phyloP scores from a whole-genome alignment of 2,329 filamentous ascomycete genomes.

The Hymenoscyphus infarciens region DNA sequence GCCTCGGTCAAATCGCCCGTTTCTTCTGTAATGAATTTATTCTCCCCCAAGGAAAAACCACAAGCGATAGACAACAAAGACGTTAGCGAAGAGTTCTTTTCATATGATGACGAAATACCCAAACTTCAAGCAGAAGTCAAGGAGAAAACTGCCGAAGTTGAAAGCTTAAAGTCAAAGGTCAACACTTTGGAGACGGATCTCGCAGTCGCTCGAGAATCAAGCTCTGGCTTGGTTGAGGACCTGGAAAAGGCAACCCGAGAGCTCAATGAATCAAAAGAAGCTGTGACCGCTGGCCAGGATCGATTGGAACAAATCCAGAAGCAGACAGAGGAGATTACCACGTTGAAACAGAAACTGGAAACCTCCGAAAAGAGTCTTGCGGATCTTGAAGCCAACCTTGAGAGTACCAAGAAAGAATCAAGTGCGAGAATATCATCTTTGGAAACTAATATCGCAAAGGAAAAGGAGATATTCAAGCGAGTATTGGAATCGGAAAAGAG shows the following conservation, averaged over 20 bases:
- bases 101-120: constrained; percentile 83
- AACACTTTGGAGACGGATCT: constrained; percentile 67
- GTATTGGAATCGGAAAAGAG: constrained; percentile 21
- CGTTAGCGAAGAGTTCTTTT: constrained; percentile 74
- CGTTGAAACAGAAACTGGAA: constrained; percentile 30
- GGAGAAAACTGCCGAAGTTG: constrained; percentile 67
- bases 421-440: constrained; percentile 20
- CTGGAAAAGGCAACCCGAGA: constrained; percentile 46
- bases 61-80: constrained; percentile 38
- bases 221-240: constrained; percentile 55
- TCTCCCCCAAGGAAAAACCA: constrained; percentile 46
- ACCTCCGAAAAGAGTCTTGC: constrained; percentile 26
- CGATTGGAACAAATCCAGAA: constrained; percentile 24
- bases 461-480: constrained; percentile 18
- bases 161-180: constrained; percentile 66
- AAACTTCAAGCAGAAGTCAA: constrained; percentile 73
- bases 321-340: constrained; percentile 28
- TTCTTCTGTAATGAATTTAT: constrained; percentile 46
- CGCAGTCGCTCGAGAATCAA: constrained; percentile 66
- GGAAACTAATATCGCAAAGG: constrained; percentile 21
- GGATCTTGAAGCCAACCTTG: constrained; percentile 23
- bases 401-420: constrained; percentile 23
- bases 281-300: constrained; percentile 34
- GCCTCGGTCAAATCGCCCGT: constrained; percentile 45
- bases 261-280: constrained; percentile 69